Evolutionary conservation across 805 yeast genomes (phyloP), one percentile per base, ranked within the genome.

Genomic region (baker's yeast (Saccharomyces cerevisiae)): DNA sequence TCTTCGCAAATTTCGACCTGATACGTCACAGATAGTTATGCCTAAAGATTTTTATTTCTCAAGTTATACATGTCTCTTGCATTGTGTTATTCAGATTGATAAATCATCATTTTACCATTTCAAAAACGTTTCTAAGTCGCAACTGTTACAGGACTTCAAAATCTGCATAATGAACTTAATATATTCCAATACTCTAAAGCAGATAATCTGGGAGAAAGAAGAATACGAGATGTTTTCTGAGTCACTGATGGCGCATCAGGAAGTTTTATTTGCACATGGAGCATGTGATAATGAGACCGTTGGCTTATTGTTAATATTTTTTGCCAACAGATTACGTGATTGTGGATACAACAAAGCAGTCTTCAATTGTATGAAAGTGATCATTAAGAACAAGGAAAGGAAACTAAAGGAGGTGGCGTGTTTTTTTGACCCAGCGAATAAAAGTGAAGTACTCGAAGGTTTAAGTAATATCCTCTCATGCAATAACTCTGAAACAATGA

Each of bases 1-100:
- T 8, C 58, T 58, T 30, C 51, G 55, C 21, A 43, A 47, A 27
- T 46, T 53, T 22, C 52, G 51, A 28, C 50, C 51, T n/a, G 46
- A 53, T 11, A 46, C 55, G 9, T 24, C 36, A 3, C 24, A 49
- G 13, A 31, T 55, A 13, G 46, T 47, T 10, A 53, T 59, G 29
- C 41, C 48, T 4, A 9, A 51, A 13, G 47, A 30, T 56, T 74
- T 10, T 59, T 69, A 48, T 74, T 71, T 24, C 9, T 8, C 31
- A 21, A 54, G 59, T 2, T 60, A 73, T 0, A 32, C 68, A 26
- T 43, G 56, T 0, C 72, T 73, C 48, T 46, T 74, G n/a, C 55
- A 56, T 24, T 62, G 58, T 36, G 14, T 59, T 6, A 62, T 60
- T 17, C 17, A 60, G 6, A 49, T 51, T 4, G 61, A 55, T 28